These are phyloP conservation scores for Pichia deserticola DNA, from an alignment of 805 yeast species.

Conservation along the genomic window DNA sequence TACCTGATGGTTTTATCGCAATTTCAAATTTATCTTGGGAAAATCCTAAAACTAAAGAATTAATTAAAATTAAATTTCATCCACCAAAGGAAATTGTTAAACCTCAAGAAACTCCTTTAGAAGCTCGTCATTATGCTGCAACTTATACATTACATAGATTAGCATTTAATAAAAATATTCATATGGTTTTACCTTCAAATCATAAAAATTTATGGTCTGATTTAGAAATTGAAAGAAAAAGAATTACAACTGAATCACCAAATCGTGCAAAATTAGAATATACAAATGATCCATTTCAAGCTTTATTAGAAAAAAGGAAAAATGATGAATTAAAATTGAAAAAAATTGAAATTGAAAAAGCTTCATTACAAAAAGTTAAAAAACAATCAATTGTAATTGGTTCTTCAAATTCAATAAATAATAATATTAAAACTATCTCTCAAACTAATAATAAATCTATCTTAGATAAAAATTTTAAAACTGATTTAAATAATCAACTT, in stretches of 20 bases:
- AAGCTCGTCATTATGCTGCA: constrained; percentile 87
- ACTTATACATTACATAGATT: constrained; percentile 79
- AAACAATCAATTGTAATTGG: constrained; percentile 40
- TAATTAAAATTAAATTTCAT: constrained; percentile 48
- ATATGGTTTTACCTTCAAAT: constrained; percentile 78
- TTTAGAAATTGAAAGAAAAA: constrained; percentile 54
- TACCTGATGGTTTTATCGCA: constrained; percentile 51
- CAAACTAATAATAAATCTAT: neutral
- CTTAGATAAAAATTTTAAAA: neutral
- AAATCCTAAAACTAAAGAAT: constrained; percentile 75
- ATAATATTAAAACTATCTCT: neutral
- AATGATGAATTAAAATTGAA: constrained; percentile 34
- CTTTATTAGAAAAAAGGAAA: constrained; percentile 51
- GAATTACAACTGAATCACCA: constrained; percentile 38
- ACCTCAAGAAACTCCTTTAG: constrained; percentile 76
- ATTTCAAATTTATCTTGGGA: constrained; percentile 58
- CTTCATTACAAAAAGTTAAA: constrained; percentile 43
- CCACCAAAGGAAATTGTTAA: constrained; percentile 43
- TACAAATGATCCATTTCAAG: constrained; percentile 70
- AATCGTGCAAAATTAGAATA: constrained; percentile 45
- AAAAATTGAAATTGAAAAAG: constrained; percentile 38
- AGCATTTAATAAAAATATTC: constrained; percentile 72
- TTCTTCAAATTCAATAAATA: neutral
- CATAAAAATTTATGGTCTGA: constrained; percentile 75
- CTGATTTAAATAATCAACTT: neutral